Percentiles rank a stretch among this genome's conserved stretches.
Evolutionary conservation across 2,329 filamentous ascomycete species (phyloP).

Genomic region (Cercospora berteroae): DNA sequence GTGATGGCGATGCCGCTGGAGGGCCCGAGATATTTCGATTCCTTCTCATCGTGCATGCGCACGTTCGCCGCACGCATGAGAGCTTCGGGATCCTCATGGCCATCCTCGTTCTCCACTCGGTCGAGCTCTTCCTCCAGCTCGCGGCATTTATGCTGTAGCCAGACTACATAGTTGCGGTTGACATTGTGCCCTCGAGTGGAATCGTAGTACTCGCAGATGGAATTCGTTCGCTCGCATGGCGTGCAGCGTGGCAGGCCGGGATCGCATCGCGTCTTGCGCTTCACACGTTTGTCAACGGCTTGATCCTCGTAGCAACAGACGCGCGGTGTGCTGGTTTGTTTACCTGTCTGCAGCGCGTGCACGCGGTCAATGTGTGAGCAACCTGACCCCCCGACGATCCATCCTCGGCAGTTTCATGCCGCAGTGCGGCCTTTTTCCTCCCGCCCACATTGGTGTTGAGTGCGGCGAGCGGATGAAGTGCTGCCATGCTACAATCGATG

Average conservation of each 20-base stretch:
- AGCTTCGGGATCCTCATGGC: constrained; percentile 70
- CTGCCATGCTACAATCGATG: constrained; percentile 8
- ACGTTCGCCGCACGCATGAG: constrained; percentile 85
- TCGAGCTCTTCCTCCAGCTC: constrained; percentile 78
- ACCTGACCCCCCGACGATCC: constrained; percentile 56
- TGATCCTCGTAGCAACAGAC: not conserved
- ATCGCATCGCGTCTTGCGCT: constrained; percentile 97
- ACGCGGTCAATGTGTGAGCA: constrained; percentile 76
- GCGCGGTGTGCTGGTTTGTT: constrained; percentile 31
- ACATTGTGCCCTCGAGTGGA: constrained; percentile 82
- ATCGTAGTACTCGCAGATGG: constrained; percentile 93
- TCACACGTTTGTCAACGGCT: constrained; percentile 22
- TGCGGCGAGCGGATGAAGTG: constrained; percentile 10
- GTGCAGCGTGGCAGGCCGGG: constrained; percentile 86
- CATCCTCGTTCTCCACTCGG: constrained; percentile 74
- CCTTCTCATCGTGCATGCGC: constrained; percentile 78
- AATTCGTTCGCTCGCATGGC: constrained; percentile 88
- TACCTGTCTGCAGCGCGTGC: constrained; percentile 76
- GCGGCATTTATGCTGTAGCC: constrained; percentile 81
- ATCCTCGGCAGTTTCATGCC: constrained; percentile 22
- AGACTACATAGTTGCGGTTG: constrained; percentile 87
- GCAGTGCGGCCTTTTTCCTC: constrained; percentile 31
- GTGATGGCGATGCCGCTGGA: constrained; percentile 96
- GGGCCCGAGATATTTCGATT: constrained; percentile 85
- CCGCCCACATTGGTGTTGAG: constrained; percentile 16